These are phyloP conservation scores for Sclerotiophoma versabilis DNA, from an alignment of 2,329 filamentous ascomycete genomes.

Conservation along the genomic window DNA sequence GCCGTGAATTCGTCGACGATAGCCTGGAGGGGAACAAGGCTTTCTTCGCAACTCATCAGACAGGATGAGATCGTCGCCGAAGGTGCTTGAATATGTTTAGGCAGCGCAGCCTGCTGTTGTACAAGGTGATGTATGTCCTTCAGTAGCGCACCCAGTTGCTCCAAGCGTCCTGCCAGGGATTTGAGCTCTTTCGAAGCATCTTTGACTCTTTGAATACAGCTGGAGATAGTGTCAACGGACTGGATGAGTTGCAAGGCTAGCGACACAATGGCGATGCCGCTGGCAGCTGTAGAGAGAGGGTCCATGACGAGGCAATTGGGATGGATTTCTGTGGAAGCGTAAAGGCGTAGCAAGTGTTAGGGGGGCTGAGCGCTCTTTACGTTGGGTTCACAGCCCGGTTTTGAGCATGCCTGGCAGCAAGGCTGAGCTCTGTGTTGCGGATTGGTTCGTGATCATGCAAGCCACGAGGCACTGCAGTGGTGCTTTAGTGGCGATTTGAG, in stretches of 20 bases:
- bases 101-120: conserved; percentile 6
- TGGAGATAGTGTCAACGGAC: conserved; percentile 12
- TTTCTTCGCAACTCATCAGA: conserved; percentile 19
- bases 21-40: conserved; percentile 4
- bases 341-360: neutral
- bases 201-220: conserved; percentile 18
- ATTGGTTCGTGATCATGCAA: neutral
- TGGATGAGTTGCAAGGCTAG: conserved; percentile 25
- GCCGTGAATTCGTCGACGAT: neutral
- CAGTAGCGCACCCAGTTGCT: conserved; percentile 7
- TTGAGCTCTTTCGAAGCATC: conserved; percentile 22
- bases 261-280: conserved; percentile 25
- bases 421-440: neutral
- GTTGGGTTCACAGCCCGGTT: too few relatives aligned
- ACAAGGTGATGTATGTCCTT: conserved; percentile 10
- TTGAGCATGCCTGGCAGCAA: neutral
- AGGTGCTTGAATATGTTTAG: conserved; percentile 3
- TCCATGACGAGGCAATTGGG: conserved; percentile 15
- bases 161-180: conserved; percentile 17
- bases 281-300: conserved; percentile 21
- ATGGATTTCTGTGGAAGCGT: too few relatives aligned
- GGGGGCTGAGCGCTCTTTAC: too few relatives aligned
- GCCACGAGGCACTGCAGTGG: neutral
- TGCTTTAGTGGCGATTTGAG: neutral
- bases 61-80: conserved; percentile 18